These are phyloP conservation scores for Leishmania martiniquensis DNA, from an alignment of 208 protist genomes.

Conservation along the genomic window DNA sequence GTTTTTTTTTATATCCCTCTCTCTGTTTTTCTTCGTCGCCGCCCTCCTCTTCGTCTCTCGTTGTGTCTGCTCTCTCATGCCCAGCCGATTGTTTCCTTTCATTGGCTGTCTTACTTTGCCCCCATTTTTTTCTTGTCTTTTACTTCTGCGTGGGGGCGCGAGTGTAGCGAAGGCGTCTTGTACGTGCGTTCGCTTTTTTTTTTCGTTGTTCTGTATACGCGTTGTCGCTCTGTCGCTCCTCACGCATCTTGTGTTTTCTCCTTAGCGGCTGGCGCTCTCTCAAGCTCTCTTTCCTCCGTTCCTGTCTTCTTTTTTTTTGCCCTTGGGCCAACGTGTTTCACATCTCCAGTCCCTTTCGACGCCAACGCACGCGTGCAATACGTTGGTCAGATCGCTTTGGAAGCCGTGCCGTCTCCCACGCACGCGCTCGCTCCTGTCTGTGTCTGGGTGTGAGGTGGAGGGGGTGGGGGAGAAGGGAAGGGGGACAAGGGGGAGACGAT, in stretches of 20 bases:
- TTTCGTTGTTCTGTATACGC: background rate
- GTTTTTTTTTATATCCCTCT: too few relatives aligned
- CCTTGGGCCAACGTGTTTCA: background rate
- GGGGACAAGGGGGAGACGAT: too few relatives aligned
- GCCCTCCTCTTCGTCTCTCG: background rate
- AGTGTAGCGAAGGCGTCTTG: background rate
- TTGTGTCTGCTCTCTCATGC: too few relatives aligned
- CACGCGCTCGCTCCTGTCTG: too few relatives aligned
- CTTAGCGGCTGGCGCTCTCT: background rate
- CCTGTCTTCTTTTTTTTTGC: background rate
- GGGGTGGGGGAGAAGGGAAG: too few relatives aligned
- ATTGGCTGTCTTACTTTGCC: background rate
- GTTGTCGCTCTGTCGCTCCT: background rate
- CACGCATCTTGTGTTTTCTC: background rate
- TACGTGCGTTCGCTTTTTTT: background rate
- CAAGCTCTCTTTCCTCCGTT: background rate
- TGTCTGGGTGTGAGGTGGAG: too few relatives aligned
- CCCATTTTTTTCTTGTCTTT: background rate
- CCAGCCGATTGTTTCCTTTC: too few relatives aligned
- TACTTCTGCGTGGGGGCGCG: background rate
- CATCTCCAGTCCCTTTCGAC: background rate
- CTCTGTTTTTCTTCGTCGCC: constrained; percentile 2
- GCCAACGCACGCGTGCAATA: background rate
- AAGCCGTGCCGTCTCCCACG: too few relatives aligned
- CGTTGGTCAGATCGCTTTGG: too few relatives aligned